These are phyloP conservation scores for Chamaecyparis obtusa DNA, from an alignment of 75 land plant genomes.

Conservation along the genomic window DNA sequence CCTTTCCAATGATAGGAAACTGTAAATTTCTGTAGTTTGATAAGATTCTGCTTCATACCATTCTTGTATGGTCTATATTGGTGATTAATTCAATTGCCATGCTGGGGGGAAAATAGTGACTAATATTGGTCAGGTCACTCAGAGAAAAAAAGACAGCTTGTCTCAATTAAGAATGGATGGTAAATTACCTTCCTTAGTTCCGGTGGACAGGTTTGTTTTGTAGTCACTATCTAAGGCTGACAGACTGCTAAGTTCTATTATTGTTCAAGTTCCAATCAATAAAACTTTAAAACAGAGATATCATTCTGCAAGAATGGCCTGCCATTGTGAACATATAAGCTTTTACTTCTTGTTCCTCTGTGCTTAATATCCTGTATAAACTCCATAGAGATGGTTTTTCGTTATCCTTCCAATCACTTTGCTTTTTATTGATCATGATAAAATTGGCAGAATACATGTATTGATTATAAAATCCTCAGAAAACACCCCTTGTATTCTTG, in stretches of 20 bases:
- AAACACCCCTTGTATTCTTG: too few relatives aligned
- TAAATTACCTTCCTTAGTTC: background rate
- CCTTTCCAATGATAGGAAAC: background rate
- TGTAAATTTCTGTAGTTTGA: background rate
- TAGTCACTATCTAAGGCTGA: background rate
- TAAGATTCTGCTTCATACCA: background rate
- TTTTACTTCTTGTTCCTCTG: background rate
- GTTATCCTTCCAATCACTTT: background rate
- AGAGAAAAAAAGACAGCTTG: background rate
- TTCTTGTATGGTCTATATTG: background rate
- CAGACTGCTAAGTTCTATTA: background rate
- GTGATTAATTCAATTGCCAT: background rate
- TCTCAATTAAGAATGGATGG: background rate
- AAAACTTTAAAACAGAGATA: background rate
- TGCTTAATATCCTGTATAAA: background rate
- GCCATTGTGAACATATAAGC: background rate
- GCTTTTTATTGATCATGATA: background rate
- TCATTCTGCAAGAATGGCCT: background rate
- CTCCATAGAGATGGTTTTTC: background rate
- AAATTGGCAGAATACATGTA: background rate
- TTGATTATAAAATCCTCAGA: too few relatives aligned
- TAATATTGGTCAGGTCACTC: background rate
- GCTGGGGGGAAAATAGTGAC: background rate
- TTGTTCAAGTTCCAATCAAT: background rate
- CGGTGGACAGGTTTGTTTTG: background rate